Evolutionary conservation across 1,284 basidiomycete genomes (phyloP).

Genomic region (Ceratobasidium theobromae): DNA sequence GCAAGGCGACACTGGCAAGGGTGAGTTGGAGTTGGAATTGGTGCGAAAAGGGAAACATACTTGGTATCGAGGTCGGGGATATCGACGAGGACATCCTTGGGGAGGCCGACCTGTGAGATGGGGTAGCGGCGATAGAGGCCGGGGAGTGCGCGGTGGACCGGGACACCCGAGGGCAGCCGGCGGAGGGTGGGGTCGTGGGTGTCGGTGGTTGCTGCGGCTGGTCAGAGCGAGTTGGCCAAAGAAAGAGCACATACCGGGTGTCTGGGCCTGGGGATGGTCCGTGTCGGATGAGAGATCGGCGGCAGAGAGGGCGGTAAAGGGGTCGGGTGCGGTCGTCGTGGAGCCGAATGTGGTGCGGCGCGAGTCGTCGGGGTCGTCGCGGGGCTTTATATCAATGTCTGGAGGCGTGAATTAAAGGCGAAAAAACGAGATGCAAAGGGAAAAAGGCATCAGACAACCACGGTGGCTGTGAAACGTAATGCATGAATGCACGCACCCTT

Average conservation of each 20-base stretch:
- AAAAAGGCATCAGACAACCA: constrained; percentile 11
- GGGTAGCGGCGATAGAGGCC: constrained; percentile 26
- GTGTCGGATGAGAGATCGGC: not conserved
- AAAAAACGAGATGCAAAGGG: constrained; percentile 4
- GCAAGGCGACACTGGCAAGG: constrained; percentile 3
- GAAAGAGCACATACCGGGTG: not conserved
- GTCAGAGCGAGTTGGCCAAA: not conserved
- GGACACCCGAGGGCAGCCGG: constrained; percentile 2
- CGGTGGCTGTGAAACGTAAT: constrained; percentile 31
- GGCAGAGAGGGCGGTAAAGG: constrained; percentile 12
- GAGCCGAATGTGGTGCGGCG: constrained; percentile 19
- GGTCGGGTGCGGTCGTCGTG: constrained; percentile 16
- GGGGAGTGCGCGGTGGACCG: not conserved
- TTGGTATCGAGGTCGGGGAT: constrained; percentile 9
- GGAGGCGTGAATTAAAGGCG: not conserved
- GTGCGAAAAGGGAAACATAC: constrained; percentile 7
- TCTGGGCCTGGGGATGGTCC: not conserved
- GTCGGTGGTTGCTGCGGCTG: not conserved
- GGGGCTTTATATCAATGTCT: constrained; percentile 15
- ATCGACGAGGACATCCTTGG: constrained; percentile 7
- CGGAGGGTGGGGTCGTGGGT: not conserved
- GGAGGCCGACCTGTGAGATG: constrained; percentile 16
- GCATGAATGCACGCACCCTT: constrained; percentile 28
- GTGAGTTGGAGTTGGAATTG: not conserved
- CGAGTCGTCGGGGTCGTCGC: constrained; percentile 6